Base-by-base conservation (phyloP, 1,284 basidiomycete species). In the Peniophora sp. region DNA sequence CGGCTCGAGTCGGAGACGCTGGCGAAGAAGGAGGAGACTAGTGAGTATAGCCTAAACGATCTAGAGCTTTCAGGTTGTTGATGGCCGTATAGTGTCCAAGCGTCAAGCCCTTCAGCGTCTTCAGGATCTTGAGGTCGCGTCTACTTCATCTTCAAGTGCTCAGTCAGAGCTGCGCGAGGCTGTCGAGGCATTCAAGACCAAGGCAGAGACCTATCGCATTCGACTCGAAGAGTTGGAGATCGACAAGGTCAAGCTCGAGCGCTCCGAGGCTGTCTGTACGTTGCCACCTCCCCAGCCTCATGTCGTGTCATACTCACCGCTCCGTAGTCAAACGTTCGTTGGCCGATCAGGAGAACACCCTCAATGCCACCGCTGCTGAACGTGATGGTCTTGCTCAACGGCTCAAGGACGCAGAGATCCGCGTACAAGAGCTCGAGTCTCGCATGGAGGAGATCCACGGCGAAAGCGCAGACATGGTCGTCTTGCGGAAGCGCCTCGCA, bases 201-300 rank as follows among this genome's bases (percentile, higher is more conserved):
- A 88, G 61, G 75, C 80, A 24, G 73, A 77, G 45, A 70, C 73
- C 1, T 81, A 81, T 52, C 75, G 80, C 39, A 74, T 76, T 50
- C 75, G 77, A n/a, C 71, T 88, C 24, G 84, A 90, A 64, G 78
- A 79, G 17, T 75, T 81, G 3, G 88, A 90, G 60, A 78, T 88
- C 49, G 80, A 79, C 2, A 73, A 77, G 45, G 82, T 78, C 5
- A 87, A 83, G 57, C 73, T 78, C 18, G 74, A 78, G 45, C 78
- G 84, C 39, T 78, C 78, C 8, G 87, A 88, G 64, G 74, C 77
- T 3, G 71, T 78, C 58, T 73, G 86, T 87, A 55, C 49, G 71
- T 58, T 43, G 44, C 47, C 3, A 41, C 34, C n/a, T 3, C 32
- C 34, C 39, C 48, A 24, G 6, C 47, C 14, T 36, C 20, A 43